phyloP scores from a whole-genome alignment of 306 rosid species.

The Cucumis hystrix region DNA sequence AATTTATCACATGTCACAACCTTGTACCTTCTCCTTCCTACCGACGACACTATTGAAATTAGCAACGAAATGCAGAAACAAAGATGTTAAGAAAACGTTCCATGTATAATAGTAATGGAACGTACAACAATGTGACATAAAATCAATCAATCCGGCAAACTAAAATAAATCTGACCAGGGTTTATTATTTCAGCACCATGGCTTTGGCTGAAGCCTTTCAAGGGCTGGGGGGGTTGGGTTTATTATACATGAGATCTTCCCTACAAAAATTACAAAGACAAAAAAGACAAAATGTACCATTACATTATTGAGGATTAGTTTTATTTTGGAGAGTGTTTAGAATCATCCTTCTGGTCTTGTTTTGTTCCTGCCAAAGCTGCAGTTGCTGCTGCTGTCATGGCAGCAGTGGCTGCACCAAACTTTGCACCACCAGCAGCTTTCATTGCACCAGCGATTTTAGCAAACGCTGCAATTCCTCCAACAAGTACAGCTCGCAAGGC shows the following conservation, averaged over 20 bases:
- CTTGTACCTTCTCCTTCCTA: not conserved
- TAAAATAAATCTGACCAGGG: not conserved
- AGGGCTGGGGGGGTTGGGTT: not conserved
- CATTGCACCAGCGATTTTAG: constrained; percentile 56
- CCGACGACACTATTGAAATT: not conserved
- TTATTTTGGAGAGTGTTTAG: constrained; percentile 28
- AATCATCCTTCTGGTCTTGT: constrained; percentile 37
- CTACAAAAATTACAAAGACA: not conserved
- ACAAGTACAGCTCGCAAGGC: constrained; percentile 71
- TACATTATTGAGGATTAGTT: not conserved
- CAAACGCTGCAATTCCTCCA: constrained; percentile 85
- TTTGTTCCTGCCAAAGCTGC: constrained; percentile 58
- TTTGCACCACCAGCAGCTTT: constrained; percentile 84
- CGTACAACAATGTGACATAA: not conserved
- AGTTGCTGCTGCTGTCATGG: constrained; percentile 81
- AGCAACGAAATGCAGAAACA: not conserved
- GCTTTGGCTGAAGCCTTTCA: not conserved
- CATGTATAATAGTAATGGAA: not conserved
- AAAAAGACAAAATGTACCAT: not conserved
- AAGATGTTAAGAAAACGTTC: not conserved
- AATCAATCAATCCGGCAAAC: not conserved
- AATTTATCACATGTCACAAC: not conserved
- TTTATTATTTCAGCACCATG: not conserved
- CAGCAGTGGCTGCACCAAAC: constrained; percentile 70
- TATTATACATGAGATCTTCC: not conserved